Percentiles rank a stretch among this genome's conserved stretches.
phyloP scores from a whole-genome alignment of 129 eudicot species.

The Centella asiatica region DNA sequence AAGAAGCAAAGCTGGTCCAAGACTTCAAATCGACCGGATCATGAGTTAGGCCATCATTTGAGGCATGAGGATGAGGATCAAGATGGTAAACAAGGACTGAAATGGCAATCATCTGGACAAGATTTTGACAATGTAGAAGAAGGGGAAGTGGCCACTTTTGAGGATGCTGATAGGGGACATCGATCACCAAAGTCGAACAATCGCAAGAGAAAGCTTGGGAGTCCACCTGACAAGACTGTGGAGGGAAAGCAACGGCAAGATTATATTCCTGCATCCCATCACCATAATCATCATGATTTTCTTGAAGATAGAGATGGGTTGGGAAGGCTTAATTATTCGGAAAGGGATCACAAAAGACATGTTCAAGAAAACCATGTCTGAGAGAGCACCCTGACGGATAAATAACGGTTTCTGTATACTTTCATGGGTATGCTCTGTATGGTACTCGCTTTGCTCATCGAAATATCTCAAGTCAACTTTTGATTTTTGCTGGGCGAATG shows the following conservation, averaged over 20 bases:
- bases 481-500: neutral
- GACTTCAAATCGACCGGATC: conserved; percentile 29
- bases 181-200: conserved; percentile 43
- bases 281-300: conserved; percentile 19
- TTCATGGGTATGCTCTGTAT: conserved; percentile 2
- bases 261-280: conserved; percentile 20
- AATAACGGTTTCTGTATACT: neutral
- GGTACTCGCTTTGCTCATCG: neutral
- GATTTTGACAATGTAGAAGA: conserved; percentile 69
- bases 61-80: conserved; percentile 19
- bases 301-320: conserved; percentile 35
- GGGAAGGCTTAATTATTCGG: conserved; percentile 35
- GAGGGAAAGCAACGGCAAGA: conserved; percentile 23
- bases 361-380: conserved; percentile 50
- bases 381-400: conserved; percentile 2
- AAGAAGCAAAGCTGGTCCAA: conserved; percentile 56
- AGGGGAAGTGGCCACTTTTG: conserved; percentile 67
- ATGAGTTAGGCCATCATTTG: conserved; percentile 17
- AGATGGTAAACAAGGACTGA: conserved; percentile 31
- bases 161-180: conserved; percentile 41
- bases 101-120: conserved; percentile 39
- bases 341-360: conserved; percentile 49
- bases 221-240: conserved; percentile 39
- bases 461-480: neutral
- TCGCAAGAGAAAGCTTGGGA: conserved; percentile 60